These are phyloP conservation scores for Kitagawia praeruptora DNA, from an alignment of 129 eudicot genomes.

Conservation along the genomic window DNA sequence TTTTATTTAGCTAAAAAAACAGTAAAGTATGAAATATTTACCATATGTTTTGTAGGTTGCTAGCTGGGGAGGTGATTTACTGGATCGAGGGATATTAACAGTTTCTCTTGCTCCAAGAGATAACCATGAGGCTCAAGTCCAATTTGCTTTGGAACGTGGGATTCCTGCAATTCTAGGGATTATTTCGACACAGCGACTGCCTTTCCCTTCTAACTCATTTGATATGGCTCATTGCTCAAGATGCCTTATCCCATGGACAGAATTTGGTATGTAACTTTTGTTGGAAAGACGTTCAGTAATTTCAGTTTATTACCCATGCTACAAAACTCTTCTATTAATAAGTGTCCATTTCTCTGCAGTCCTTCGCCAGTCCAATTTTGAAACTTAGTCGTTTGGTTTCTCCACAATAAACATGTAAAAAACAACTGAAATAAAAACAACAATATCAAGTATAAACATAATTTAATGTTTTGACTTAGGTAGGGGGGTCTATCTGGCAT, in stretches of 20 bases:
- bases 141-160: slow-evolving; percentile 95
- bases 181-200: slow-evolving; percentile 93
- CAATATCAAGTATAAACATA: not conserved
- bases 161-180: slow-evolving; percentile 95
- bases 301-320: not conserved
- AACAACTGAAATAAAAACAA: not conserved
- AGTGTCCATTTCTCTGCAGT: not conserved
- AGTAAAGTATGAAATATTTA: not conserved
- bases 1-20: not conserved
- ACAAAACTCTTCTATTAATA: not conserved
- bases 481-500: not conserved
- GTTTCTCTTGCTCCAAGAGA: slow-evolving; percentile 98
- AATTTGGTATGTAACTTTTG: slow-evolving; percentile 54
- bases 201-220: slow-evolving; percentile 92
- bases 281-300: not conserved
- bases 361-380: not conserved
- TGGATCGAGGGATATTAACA: slow-evolving; percentile 82
- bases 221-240: slow-evolving; percentile 99
- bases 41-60: slow-evolving; percentile 58
- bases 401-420: not conserved
- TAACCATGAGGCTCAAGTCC: slow-evolving; percentile 97
- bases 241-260: slow-evolving; percentile 99
- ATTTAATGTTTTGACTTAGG: not conserved
- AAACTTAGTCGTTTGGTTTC: not conserved
- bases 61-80: slow-evolving; percentile 99